Base-by-base conservation (phyloP, 495 filamentous ascomycete species). In the Tuber calosporum region DNA sequence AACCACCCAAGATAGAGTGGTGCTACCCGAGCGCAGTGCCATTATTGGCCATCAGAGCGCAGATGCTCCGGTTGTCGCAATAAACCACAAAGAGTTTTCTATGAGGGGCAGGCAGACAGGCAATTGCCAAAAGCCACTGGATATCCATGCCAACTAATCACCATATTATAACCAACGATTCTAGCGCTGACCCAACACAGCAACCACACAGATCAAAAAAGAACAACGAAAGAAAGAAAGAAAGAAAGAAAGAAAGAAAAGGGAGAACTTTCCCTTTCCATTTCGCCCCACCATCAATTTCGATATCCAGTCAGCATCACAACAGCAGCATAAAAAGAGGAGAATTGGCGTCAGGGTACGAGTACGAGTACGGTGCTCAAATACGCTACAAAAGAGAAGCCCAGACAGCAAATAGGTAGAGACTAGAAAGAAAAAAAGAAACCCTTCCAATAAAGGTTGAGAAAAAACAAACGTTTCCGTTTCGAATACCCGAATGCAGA, bases 201-300 rank as follows among this genome's bases (percentile, higher is more conserved):
- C 53, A 34, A 34, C 53, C 53, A 34, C 53, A 62, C 13, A 62
- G 9, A 30, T 6, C 53, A 62, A 62, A 62, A 62, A 30, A 62
- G 26, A n/a, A 53, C n/a, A n/a, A n/a, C n/a, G n/a, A n/a, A n/a
- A n/a, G n/a, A n/a, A n/a, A n/a, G n/a, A n/a, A n/a, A n/a, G n/a
- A n/a, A n/a, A n/a, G n/a, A n/a, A n/a, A n/a, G n/a, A n/a, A n/a
- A n/a, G n/a, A n/a, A n/a, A n/a, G n/a, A 40, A 40, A n/a, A n/a
- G n/a, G 8, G 15, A 45, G 26, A 26, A 6, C 48, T n/a, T 34
- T 62, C 34, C 53, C 53, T 26, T 26, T 26, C 48, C 48, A 58
- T 30, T 58, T 58, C n/a, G 48, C 48, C 48, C 53, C 53, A 62
- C 53, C 53, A 62, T 19, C 53, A 62, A 34, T 62, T 62, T 62